Base-by-base conservation (phyloP, 331 rosid genomes). In the Cydonia oblonga region DNA sequence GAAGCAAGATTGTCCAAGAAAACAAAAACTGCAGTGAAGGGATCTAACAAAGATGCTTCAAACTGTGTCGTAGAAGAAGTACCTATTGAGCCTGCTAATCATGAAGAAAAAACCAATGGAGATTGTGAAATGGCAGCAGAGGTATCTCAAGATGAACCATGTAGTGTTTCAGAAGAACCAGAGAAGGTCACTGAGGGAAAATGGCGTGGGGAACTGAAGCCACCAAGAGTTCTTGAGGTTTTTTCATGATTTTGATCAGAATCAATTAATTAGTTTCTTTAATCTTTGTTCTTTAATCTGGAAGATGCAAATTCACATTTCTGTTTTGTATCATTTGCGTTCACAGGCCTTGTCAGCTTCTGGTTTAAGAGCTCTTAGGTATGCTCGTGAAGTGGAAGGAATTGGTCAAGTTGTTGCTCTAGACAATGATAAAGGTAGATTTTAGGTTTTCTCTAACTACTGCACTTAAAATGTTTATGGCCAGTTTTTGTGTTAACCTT, bases 221-320 rank as follows among this genome's bases (percentile, higher is more conserved):
- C 93, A 8, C 89, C 96, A 62, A 90, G 83, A 79, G 93, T 95
- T 84, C 99, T 95, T 33, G 99, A 95, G 97, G 98, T 95, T 72
- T 52, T 9, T 49, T 16, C 70, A 28, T 44, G 46, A 42, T 40
- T 73, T 52, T 12, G 46, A 60, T 73, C 32, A 1, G 42, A 10
- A 70, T 40, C 9, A 40, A 33, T 54, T 61, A 38, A 30, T 60
- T n/a, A n/a, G 74, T 69, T 44, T 66, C 2, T 46, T 44, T 68
- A 29, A 10, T 67, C 32, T 70, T 71, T 79, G 63, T n/a, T 53
- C 46, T 52, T 68, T 6, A 44, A 53, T 68, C 9, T 29, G 52
- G 32, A 69, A 72, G 44, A n/a, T 53, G 26, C 49, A 52, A 53
- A 40, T 25, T n/a, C 42, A 42, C 51, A 18, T 24, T 59, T 70